These are phyloP conservation scores for Gnaphalium uliginosum DNA, from an alignment of 129 eudicot species.

Conservation along the genomic window DNA sequence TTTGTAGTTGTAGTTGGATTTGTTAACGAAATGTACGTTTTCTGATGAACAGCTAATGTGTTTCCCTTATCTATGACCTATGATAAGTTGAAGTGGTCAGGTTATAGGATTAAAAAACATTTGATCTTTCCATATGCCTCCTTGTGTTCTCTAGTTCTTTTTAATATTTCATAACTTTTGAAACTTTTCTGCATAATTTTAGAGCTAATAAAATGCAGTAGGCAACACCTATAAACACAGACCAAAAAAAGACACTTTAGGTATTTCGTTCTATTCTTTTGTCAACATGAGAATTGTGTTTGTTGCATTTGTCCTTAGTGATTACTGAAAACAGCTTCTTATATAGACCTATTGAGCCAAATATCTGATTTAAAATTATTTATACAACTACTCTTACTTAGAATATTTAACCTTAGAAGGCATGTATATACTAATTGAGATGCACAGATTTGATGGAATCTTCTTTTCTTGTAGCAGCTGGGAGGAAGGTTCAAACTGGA, in stretches of 20 bases:
- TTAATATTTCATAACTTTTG: too few species aligned
- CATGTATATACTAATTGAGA: not conserved
- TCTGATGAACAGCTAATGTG: too few species aligned
- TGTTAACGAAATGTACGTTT: too few species aligned
- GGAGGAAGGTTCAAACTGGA: conserved; percentile 67
- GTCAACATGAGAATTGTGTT: not conserved
- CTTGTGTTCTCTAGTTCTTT: too few species aligned
- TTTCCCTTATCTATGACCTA: too few species aligned
- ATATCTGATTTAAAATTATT: too few species aligned
- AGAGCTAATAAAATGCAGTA: not conserved
- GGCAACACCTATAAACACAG: not conserved
- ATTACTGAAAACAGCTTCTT: not conserved
- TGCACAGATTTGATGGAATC: conserved; percentile 22
- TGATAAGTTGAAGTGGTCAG: too few species aligned
- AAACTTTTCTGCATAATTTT: not conserved
- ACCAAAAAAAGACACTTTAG: too few species aligned
- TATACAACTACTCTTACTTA: not conserved
- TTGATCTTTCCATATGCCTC: too few species aligned
- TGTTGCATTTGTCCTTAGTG: not conserved
- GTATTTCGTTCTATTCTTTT: not conserved
- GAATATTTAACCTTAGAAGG: not conserved
- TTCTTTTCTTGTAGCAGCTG: conserved; percentile 46
- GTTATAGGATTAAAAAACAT: too few species aligned
- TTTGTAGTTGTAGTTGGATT: too few species aligned
- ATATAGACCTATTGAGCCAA: not conserved